Conservation (phyloP, 108 stramenopile genomes). For the Conticribra weissflogii region DNA sequence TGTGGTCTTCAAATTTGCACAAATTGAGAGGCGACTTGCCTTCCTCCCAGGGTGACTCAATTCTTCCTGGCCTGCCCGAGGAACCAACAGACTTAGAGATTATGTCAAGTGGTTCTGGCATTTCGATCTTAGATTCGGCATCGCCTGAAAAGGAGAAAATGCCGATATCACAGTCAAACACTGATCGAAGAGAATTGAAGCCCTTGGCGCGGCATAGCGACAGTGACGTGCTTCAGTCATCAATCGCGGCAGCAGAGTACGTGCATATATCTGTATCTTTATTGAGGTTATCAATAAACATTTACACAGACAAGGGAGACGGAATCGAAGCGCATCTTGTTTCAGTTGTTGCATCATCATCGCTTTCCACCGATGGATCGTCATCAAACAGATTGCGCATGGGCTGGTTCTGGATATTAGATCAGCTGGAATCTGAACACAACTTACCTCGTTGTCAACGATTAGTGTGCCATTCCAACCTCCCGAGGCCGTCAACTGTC, state of each 20-base stretch:
- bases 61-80: background rate
- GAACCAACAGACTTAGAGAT: background rate
- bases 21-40: slow-evolving; percentile 24
- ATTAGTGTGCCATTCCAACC: slow-evolving; percentile 77
- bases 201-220: background rate
- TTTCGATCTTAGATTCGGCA: slow-evolving; percentile 43
- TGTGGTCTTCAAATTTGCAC: slow-evolving; percentile 61
- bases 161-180: background rate
- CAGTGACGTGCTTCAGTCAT: slow-evolving; percentile 1
- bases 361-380: slow-evolving; percentile 60
- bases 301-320: slow-evolving; percentile 56
- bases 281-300: slow-evolving; percentile 53
- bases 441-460: slow-evolving; percentile 59
- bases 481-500: slow-evolving; percentile 55
- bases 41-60: background rate
- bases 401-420: slow-evolving; percentile 90
- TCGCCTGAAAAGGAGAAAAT: background rate
- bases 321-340: slow-evolving; percentile 81
- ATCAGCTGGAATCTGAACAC: slow-evolving; percentile 49
- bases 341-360: slow-evolving; percentile 66
- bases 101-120: slow-evolving; percentile 32
- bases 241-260: slow-evolving; percentile 27
- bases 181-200: background rate
- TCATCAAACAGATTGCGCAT: slow-evolving; percentile 58
- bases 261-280: slow-evolving; percentile 54